Evolutionary conservation across 495 filamentous ascomycete genomes (phyloP), one percentile per base, ranked within the genome.

Genomic region (Penicillium dipodomyicola): DNA sequence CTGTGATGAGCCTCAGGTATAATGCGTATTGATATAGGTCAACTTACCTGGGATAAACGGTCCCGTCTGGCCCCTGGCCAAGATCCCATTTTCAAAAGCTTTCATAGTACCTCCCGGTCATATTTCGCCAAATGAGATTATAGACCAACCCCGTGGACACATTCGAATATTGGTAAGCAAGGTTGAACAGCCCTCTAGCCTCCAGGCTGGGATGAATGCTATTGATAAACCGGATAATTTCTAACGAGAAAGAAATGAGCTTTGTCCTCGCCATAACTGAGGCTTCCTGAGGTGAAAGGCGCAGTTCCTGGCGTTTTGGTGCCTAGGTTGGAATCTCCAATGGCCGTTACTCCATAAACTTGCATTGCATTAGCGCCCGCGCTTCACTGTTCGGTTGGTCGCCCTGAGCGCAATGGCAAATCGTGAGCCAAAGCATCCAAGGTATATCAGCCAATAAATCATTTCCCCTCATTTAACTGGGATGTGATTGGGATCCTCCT

Each of bases 11-110:
- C 27, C 25, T 35, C 40, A 29, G 20, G 22, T 3, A 32, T 40
- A 19, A 39, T 51, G 25, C 23, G 35, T 25, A 30, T 41, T 3
- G 4, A 15, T 39, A 49, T 29, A 17, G 33, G 1, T 15, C 17
- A 30, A 44, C 35, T 59, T 9, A 54, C 59, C 55, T 43, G 40
- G 12, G 49, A 42, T 22, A 41, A 14, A 39, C 17, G 19, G 17
- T 19, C 20, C 19, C 39, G 2, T 22, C 17, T 9, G 17, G 12
- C 12, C 10, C 51, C 60, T 22, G 50, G 59, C 59, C 59, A 58
- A 39, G 59, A 62, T 58, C 55, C 17, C 59, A 58, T 58, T 48
- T 11, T n/a, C 42, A 40, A 17, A 19, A 20, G 8, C 23, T 32
- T n/a, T n/a, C 14, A 29, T 32, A 51, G 45, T 48, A 25, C 12